Conservation (phyloP, 495 filamentous ascomycete species). For the Physcia stellaris region DNA sequence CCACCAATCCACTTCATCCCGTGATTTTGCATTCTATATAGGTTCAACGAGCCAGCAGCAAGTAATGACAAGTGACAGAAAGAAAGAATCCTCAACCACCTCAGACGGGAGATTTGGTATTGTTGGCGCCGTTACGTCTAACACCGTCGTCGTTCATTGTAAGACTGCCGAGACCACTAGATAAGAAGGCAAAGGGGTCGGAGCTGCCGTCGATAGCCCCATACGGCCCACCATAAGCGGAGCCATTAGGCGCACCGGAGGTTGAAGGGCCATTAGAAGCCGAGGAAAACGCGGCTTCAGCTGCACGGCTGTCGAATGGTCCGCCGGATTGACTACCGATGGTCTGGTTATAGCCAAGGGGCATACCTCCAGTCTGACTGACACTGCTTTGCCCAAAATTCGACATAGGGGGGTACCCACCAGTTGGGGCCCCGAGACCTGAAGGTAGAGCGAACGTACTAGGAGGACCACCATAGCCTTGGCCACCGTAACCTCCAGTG, state of each 20-base stretch:
- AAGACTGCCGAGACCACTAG: constrained; percentile 63
- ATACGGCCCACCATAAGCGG: constrained; percentile 32
- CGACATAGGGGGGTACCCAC: constrained; percentile 73
- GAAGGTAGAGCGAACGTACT: constrained; percentile 86
- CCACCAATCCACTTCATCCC: background rate
- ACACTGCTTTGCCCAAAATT: too few species aligned
- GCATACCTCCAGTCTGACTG: too few species aligned
- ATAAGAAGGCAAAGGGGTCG: constrained; percentile 86
- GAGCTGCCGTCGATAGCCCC: constrained; percentile 46
- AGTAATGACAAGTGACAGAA: background rate
- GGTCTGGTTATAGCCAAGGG: constrained; percentile 48
- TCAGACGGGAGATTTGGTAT: constrained; percentile 52
- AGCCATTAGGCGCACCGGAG: constrained; percentile 39
- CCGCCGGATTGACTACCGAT: constrained; percentile 64
- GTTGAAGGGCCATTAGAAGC: constrained; percentile 58
- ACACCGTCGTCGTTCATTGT: constrained; percentile 73
- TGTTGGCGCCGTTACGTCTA: constrained; percentile 62
- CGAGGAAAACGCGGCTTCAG: constrained; percentile 81
- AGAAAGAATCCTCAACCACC: background rate
- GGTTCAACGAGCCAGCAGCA: background rate
- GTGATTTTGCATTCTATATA: background rate
- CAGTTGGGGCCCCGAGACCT: constrained; percentile 62
- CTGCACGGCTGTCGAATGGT: constrained; percentile 84
- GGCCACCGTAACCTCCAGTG: constrained; percentile 59
- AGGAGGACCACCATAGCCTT: constrained; percentile 78